Evolutionary conservation across 495 filamentous ascomycete species (phyloP).

Genomic region (Astrocystis sublimbata): DNA sequence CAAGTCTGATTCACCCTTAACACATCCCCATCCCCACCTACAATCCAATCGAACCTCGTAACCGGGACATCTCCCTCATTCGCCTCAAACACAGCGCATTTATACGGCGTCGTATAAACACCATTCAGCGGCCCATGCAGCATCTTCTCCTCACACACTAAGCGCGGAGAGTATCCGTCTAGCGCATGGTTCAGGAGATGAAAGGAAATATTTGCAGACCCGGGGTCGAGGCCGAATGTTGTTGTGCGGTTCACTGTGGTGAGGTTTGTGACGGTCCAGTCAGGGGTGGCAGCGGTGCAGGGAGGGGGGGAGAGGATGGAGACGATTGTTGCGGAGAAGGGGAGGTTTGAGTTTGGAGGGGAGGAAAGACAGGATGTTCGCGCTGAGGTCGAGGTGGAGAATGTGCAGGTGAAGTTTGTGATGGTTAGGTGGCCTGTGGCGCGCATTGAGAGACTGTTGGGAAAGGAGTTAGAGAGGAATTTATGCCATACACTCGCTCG

Average conservation of each 20-base stretch:
- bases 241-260: not conserved
- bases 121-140: slow-evolving; percentile 5
- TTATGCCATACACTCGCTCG: too few relatives aligned
- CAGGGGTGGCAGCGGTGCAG: slow-evolving; percentile 1
- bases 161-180: slow-evolving; percentile 4
- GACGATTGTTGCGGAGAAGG: slow-evolving; percentile 1
- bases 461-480: too few relatives aligned
- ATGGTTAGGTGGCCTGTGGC: not conserved
- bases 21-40: not conserved
- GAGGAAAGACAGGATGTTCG: not conserved
- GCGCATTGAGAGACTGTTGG: not conserved
- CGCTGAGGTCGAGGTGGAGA: not conserved
- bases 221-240: not conserved
- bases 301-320: not conserved
- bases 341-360: not conserved
- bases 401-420: not conserved
- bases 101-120: slow-evolving; percentile 1
- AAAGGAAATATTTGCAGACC: slow-evolving; percentile 2
- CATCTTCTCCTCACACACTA: not conserved
- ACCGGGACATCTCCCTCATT: slow-evolving; percentile 1
- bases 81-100: slow-evolving; percentile 7
- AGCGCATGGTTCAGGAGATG: slow-evolving; percentile 1
- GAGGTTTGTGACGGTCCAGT: slow-evolving; percentile 7
- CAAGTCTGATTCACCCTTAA: slow-evolving; percentile 8
- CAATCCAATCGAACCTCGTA: slow-evolving; percentile 7